Evolutionary conservation across 176 grass and related monocot genomes (phyloP), one percentile per base, ranked within the genome.

Genomic region (Puya raimondii): DNA sequence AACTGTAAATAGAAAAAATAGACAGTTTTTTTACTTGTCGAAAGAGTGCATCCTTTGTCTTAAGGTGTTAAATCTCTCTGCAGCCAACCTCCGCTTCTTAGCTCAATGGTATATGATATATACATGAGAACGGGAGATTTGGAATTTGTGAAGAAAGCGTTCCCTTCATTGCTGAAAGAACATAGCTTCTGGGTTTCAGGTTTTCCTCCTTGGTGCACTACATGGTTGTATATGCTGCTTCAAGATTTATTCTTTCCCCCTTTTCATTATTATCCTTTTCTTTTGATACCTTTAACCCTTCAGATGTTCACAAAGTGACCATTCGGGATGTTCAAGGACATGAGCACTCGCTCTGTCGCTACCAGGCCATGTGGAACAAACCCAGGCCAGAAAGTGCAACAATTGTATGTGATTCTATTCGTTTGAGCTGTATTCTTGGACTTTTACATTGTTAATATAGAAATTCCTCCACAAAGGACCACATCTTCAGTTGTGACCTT

Each of bases 161-260:
- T 93, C 20, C 90, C 80, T 65, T 80, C 76, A 11, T 66, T 99
- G 67, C 75, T 99, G 48, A 88, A 93, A 82, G 94, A 99, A 80
- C 85, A 99, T 74, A 86, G 14, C 29, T 99, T 99, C 74, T 99
- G 94, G 94, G 83, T 88, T 68, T 99, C 94, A 93, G 94, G 94
- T 99, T 77, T 51, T 59, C 70, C 22, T 61, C 6, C 21, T 61
- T 61, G 14, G 56, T 21, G 56, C 56, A 61, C n/a, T 61, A 61
- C 4, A 61, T 61, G 21, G 2, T 61, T 61, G 56, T 16, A 12
- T 0, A 20, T 10, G 16, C n/a, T 61, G 17, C n/a, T 61, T 21
- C 29, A 71, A 12, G 53, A 20, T 74, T 68, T 63, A 48, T 53
- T 64, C 73, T 81, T 72, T 50, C 50, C 23, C 10, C 66, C 73